Base-by-base conservation (phyloP, 306 rosid genomes). In the Medicago ruthenica region DNA sequence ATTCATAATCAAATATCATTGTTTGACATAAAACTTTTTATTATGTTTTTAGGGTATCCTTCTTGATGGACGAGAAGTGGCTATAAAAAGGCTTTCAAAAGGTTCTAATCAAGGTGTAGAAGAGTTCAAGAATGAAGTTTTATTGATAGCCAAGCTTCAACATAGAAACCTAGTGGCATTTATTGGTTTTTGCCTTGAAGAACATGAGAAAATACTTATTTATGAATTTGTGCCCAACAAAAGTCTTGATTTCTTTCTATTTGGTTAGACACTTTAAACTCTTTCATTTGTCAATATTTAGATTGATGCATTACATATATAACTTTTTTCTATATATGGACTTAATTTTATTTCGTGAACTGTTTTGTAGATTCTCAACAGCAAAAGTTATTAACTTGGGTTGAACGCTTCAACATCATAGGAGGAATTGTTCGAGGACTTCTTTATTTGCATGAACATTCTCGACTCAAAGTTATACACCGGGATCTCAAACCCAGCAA, bases 121-220 rank as follows among this genome's bases (percentile, higher is more conserved):
- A 2, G 61, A 51, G 21, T 51, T 51, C 67, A 61, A 61, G 13
- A 61, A 61, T 31, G 67, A 61, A 15, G 18, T 61, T 31, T 34
- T 61, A 34, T 61, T 61, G 44, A 61, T 61, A 61, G 67, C 67
- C 3, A 61, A 61, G 11, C 67, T 61, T 31, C 67, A 61, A 27
- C 58, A 51, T 16, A 51, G 11, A 51, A 51, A 51, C 0, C 10
- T 51, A 8, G 58, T 51, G 3, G 16, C 67, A 34, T 37, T 51
- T 16, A 51, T 51, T 51, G 58, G 58, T 7, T 51, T 51, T 51
- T 51, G 22, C 20, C 58, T 51, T 16, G 22, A 51, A 51, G 58
- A 7, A 16, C 22, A 51, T n/a, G 22, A 16, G 22, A 51, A 51
- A 51, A 51, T 51, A 16, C 58, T 51, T 51, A 51, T 51, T 51